Evolutionary conservation across 2,329 filamentous ascomycete species (phyloP).

Genomic region (Ophioceras dolichostomum): DNA sequence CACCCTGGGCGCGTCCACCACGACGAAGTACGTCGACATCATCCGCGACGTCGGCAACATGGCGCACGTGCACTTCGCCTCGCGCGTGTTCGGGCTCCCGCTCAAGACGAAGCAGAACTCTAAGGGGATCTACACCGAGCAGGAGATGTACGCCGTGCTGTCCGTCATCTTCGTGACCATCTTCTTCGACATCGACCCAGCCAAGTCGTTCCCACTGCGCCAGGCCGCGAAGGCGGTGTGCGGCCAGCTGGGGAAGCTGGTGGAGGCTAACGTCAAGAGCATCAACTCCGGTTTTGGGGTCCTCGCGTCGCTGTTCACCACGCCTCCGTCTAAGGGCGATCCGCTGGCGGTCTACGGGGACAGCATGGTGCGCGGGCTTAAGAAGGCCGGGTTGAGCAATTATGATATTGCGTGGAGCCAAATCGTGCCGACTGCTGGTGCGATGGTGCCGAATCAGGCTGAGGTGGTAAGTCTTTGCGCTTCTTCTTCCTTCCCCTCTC

Average conservation of each 20-base stretch:
- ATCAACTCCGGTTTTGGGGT: constrained; percentile 22
- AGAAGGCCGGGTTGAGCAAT: constrained; percentile 48
- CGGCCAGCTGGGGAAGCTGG: constrained; percentile 43
- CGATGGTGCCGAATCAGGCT: constrained; percentile 59
- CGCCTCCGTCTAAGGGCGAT: constrained; percentile 34
- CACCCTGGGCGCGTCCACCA: constrained; percentile 42
- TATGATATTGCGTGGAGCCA: constrained; percentile 61
- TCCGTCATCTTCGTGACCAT: constrained; percentile 53
- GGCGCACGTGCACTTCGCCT: constrained; percentile 50
- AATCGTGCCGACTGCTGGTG: constrained; percentile 53
- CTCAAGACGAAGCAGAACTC: constrained; percentile 51
- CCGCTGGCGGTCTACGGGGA: constrained; percentile 51
- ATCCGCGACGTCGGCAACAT: constrained; percentile 59
- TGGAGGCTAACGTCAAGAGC: constrained; percentile 55
- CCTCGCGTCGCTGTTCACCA: constrained; percentile 40
- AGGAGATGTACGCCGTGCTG: constrained; percentile 49
- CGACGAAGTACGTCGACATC: constrained; percentile 57
- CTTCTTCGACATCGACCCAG: constrained; percentile 54
- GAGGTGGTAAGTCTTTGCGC: constrained; percentile 42
- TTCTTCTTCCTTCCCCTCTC: no score
- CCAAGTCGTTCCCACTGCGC: constrained; percentile 52
- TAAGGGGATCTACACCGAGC: constrained; percentile 42
- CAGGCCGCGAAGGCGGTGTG: constrained; percentile 45
- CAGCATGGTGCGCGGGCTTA: constrained; percentile 50
- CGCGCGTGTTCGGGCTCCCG: constrained; percentile 51